phyloP scores from a whole-genome alignment of 768 basidiomycete species.

The Mycena galericulata region DNA sequence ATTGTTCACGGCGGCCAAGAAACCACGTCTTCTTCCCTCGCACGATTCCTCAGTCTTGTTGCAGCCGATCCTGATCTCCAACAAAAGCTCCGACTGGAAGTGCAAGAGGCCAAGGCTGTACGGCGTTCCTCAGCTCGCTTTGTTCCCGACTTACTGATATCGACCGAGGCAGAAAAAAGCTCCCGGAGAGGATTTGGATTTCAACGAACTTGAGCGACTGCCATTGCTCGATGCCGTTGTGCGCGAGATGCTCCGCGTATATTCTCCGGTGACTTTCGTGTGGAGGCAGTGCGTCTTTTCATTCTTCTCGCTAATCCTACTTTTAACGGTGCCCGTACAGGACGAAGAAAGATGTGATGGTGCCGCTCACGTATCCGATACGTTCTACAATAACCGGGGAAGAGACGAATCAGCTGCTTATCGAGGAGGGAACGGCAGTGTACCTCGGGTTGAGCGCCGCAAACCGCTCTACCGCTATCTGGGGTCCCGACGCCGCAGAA shows the following conservation, averaged over 20 bases:
- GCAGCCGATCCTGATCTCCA: conserved; percentile 45
- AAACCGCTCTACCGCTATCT: conserved; percentile 55
- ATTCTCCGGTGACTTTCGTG: conserved; percentile 41
- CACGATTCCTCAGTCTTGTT: conserved; percentile 43
- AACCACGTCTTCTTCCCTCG: conserved; percentile 47
- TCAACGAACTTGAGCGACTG: conserved; percentile 51
- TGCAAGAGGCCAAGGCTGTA: conserved; percentile 34
- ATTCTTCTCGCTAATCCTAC: not conserved
- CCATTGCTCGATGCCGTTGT: conserved; percentile 53
- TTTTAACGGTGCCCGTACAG: conserved; percentile 25
- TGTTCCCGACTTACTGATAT: not conserved
- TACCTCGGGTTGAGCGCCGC: conserved; percentile 44
- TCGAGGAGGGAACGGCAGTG: conserved; percentile 53
- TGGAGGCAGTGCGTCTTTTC: conserved; percentile 45
- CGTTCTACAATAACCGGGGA: conserved; percentile 39
- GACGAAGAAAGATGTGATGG: conserved; percentile 46
- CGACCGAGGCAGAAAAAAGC: conserved; percentile 29
- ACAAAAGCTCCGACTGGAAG: conserved; percentile 43
- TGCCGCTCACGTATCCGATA: conserved; percentile 50
- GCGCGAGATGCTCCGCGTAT: conserved; percentile 50
- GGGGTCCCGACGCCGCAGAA: conserved; percentile 60
- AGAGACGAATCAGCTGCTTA: conserved; percentile 45
- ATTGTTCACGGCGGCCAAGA: conserved; percentile 51
- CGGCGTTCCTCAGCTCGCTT: not conserved
- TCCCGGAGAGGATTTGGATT: conserved; percentile 44